Base-by-base conservation (phyloP, 768 basidiomycete genomes). In the Pleurotus citrinopileatus region DNA sequence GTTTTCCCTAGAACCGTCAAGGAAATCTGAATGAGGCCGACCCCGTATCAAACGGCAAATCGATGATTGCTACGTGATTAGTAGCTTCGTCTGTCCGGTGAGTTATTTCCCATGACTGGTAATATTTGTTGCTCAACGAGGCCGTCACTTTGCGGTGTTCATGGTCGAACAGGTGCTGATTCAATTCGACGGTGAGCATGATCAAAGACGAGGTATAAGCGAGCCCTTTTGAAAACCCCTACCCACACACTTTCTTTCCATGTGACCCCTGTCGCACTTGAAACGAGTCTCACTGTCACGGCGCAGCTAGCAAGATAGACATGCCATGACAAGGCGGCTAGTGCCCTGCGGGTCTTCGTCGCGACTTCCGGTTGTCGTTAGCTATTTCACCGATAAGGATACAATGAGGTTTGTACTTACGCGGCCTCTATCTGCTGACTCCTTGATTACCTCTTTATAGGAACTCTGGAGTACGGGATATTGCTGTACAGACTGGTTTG, bases 121-220 rank as follows among this genome's bases (percentile, higher is more conserved):
- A 20, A n/a, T 20, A 19, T 34, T 37, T 34, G 34, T 26, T 36
- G 32, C 19, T 26, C 28, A 51, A 32, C 34, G 27, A 23, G 29
- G 48, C 19, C 12, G 29, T 34, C 48, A 22, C 20, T 32, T 51
- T 28, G 43, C 32, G 22, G 48, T 51, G 22, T 32, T 37, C 9
- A 2, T 51, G 22, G 20, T 10, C 17, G 23, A 23, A 51, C 48
- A 51, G 48, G 48, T 51, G 34, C 27, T 37, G 48, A 51, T 51
- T 9, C 13, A 40, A 20, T 28, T 51, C 28, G 48, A 23, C 48
- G 32, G 48, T 37, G 32, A 17, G 22, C 15, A 19, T 12, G 7
- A 19, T 34, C 32, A 34, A 34, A 34, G 32, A n/a, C 32, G 32
- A 34, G 32, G 9, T 19, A 13, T 19, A 32, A 32, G 17, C 15